Evolutionary conservation across 164 flowering plant species (phyloP).

Genomic region (Kingdonia uniflora): DNA sequence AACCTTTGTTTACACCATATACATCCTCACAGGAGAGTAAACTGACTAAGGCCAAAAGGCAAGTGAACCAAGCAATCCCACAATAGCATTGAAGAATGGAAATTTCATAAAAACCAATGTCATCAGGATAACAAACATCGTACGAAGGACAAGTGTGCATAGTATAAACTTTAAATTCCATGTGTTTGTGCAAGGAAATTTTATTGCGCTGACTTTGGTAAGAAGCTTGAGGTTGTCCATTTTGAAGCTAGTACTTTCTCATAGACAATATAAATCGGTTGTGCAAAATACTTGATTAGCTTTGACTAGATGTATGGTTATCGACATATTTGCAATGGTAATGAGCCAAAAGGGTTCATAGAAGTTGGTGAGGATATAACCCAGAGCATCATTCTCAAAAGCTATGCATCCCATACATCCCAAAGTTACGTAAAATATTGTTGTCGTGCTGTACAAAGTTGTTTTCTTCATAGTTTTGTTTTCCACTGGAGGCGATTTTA

Average conservation of each 20-base stretch:
- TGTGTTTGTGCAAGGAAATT: conserved; percentile 1
- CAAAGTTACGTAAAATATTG: conserved; percentile 18
- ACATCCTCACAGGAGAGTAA: conserved; percentile 30
- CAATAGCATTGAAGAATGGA: conserved; percentile 38
- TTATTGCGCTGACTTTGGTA: conserved; percentile 6
- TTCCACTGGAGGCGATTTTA: conserved; percentile 31
- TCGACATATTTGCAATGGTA: conserved; percentile 24
- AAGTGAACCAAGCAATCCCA: conserved; percentile 26
- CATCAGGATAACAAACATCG: conserved; percentile 19
- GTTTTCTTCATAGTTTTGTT: conserved; percentile 31
- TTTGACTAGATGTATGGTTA: conserved; percentile 26
- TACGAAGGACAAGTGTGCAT: conserved; percentile 20
- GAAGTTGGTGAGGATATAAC: conserved; percentile 24
- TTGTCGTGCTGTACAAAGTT: conserved; percentile 13
- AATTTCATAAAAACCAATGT: conserved; percentile 26
- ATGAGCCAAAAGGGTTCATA: conserved; percentile 25
- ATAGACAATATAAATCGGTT: conserved; percentile 15
- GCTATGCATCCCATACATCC: conserved; percentile 26
- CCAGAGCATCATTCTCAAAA: conserved; percentile 20
- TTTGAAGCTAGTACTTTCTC: conserved; percentile 16
- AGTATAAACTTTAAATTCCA: conserved; percentile 14
- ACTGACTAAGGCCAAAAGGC: conserved; percentile 32
- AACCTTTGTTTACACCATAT: conserved; percentile 24
- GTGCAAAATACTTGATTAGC: conserved; percentile 34
- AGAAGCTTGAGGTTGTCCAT: conserved; percentile 13